phyloP scores from a whole-genome alignment of 2,329 filamentous ascomycete species.

The Talaromyces sp. region DNA sequence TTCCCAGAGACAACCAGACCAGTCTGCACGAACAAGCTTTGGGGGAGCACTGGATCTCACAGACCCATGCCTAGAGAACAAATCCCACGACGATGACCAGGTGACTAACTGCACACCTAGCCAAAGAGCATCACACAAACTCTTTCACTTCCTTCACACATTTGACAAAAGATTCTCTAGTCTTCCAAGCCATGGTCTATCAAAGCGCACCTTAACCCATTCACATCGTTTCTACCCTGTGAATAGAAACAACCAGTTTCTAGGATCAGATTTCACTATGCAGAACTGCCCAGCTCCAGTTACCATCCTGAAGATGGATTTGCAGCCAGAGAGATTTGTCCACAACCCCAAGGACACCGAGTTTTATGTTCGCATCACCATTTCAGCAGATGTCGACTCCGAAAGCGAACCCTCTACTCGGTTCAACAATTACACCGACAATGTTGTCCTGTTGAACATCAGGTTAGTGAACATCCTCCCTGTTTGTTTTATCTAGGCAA shows the following conservation, averaged over 20 bases:
- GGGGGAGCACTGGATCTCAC: not conserved
- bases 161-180: conserved; percentile 6
- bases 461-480: conserved; percentile 23
- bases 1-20: not conserved
- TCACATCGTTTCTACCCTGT: not conserved
- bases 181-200: conserved; percentile 6
- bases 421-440: conserved; percentile 25
- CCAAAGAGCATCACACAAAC: not conserved
- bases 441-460: conserved; percentile 32
- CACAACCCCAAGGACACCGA: conserved; percentile 13
- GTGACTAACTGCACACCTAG: not conserved
- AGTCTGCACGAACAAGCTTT: not conserved
- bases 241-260: not conserved
- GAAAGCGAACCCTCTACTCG: conserved; percentile 13
- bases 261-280: not conserved
- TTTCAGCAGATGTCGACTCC: conserved; percentile 22
- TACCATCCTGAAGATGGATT: conserved; percentile 18
- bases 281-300: conserved; percentile 15
- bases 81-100: not conserved
- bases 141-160: conserved; percentile 9
- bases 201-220: conserved; percentile 4
- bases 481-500: not conserved
- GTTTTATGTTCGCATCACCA: conserved; percentile 33
- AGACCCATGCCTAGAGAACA: not conserved
- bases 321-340: conserved; percentile 5